Conservation (phyloP, 2,329 filamentous ascomycete species). For the Colletotrichum sp. region DNA sequence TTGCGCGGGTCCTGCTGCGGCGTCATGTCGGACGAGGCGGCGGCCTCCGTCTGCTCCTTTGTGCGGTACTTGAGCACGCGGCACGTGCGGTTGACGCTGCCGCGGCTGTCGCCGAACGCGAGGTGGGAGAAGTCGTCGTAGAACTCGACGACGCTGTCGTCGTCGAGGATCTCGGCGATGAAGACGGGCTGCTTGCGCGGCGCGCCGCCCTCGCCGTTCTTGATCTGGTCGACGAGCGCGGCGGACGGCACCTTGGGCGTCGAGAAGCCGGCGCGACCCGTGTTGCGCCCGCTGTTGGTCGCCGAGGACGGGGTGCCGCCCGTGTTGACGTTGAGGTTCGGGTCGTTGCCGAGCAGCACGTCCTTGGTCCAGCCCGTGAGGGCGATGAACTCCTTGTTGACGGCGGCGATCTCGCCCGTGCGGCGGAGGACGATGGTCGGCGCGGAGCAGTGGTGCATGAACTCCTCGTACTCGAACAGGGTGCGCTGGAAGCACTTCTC, state of each 20-base stretch:
- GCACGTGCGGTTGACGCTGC: constrained; percentile 82
- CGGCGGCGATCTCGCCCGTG: constrained; percentile 92
- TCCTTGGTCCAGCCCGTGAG: constrained; percentile 94
- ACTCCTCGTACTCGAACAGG: constrained; percentile 91
- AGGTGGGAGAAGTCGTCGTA: constrained; percentile 95
- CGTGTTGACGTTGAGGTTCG: constrained; percentile 86
- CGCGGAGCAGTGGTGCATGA: constrained; percentile 85
- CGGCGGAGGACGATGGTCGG: constrained; percentile 91
- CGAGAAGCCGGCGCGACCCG: constrained; percentile 46
- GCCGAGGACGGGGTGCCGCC: constrained; percentile 54
- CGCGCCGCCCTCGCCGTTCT: constrained; percentile 41
- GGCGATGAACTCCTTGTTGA: constrained; percentile 96
- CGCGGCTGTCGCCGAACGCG: constrained; percentile 89
- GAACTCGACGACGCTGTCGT: constrained; percentile 91
- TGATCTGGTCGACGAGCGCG: constrained; percentile 41
- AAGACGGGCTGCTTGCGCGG: constrained; percentile 77
- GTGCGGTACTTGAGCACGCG: constrained; percentile 90
- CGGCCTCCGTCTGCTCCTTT: constrained; percentile 59
- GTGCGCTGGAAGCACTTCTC: constrained; percentile 96
- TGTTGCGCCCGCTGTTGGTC: constrained; percentile 47
- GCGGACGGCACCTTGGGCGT: constrained; percentile 58
- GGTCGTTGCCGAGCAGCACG: constrained; percentile 83
- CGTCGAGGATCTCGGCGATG: constrained; percentile 89
- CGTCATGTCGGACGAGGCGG: constrained; percentile 27
- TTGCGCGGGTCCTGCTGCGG: constrained; percentile 51